phyloP scores from a whole-genome alignment of 2,329 filamentous ascomycete genomes.

The Stachybotrys elegans region DNA sequence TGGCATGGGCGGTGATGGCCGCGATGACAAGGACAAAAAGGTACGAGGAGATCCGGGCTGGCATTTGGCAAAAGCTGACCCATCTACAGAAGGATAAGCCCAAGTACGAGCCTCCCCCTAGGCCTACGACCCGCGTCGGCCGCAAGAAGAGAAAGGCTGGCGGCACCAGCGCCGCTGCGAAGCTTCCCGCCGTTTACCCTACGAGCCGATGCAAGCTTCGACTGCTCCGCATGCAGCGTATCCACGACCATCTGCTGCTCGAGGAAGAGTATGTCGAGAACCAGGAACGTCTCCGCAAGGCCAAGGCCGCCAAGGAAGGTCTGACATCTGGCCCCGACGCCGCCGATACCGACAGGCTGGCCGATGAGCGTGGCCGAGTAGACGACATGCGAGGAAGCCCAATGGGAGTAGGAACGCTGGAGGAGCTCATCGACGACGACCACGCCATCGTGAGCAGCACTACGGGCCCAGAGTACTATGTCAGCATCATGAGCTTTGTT shows the following conservation, averaged over 20 bases:
- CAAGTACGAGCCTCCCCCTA: conserved; percentile 98
- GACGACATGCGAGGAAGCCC: conserved; percentile 98
- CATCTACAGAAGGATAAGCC: conserved; percentile 88
- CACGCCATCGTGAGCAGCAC: conserved; percentile 98
- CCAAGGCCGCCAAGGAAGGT: conserved; percentile 74
- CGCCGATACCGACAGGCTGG: conserved; percentile 72
- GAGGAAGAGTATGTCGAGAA: conserved; percentile 99
- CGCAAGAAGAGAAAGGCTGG: conserved; percentile 97
- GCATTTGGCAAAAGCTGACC: conserved; percentile 12
- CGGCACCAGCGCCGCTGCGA: conserved; percentile 89
- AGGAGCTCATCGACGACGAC: conserved; percentile 99
- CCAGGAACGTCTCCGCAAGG: conserved; percentile 90
- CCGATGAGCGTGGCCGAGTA: conserved; percentile 89
- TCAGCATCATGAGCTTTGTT: conserved; percentile 99
- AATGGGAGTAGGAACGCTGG: conserved; percentile 95
- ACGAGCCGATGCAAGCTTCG: conserved; percentile 97
- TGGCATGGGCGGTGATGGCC: conserved; percentile 78
- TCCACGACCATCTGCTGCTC: conserved; percentile 93
- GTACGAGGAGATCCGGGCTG: conserved; percentile 38
- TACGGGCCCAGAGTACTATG: conserved; percentile 96
- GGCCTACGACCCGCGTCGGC: conserved; percentile 92
- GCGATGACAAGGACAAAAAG: conserved; percentile 92
- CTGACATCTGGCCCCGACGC: conserved; percentile 66
- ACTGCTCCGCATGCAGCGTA: conserved; percentile 95
- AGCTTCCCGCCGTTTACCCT: conserved; percentile 89